Evolutionary conservation across 108 stramenopile species (phyloP).

Genomic region (Skeletonema grethae): DNA sequence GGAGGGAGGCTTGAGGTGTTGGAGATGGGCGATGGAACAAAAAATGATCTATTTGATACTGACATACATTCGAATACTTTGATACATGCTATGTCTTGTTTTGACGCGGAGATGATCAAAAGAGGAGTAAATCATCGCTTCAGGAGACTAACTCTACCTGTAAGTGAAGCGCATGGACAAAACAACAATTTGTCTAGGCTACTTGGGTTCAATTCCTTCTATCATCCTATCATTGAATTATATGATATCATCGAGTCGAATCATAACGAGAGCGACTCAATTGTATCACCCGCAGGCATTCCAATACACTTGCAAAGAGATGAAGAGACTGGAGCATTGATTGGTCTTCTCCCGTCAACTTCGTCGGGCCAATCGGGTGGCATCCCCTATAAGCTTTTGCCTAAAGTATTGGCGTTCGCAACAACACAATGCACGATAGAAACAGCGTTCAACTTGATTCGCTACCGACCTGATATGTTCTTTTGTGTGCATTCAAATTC

Average conservation of each 20-base stretch:
- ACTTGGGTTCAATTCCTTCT: conserved; percentile 23
- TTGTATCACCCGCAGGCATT: neutral
- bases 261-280: neutral
- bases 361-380: neutral
- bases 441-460: conserved; percentile 26
- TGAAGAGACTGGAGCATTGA: conserved; percentile 17
- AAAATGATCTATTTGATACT: neutral
- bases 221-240: conserved; percentile 23
- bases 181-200: conserved; percentile 1
- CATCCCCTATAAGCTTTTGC: conserved; percentile 10
- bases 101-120: neutral
- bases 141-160: conserved; percentile 16
- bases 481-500: too few species aligned
- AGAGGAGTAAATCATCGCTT: conserved; percentile 12
- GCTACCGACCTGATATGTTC: conserved; percentile 29
- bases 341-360: conserved; percentile 20
- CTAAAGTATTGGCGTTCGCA: conserved; percentile 15
- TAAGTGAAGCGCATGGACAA: neutral
- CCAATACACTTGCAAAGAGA: conserved; percentile 26
- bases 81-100: conserved; percentile 9
- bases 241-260: conserved; percentile 3
- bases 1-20: conserved; percentile 13
- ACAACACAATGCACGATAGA: conserved; percentile 10
- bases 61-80: conserved; percentile 4
- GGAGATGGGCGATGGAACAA: conserved; percentile 10